Conservation (phyloP, 73 alveolate species). For the Urostyla sp. region DNA sequence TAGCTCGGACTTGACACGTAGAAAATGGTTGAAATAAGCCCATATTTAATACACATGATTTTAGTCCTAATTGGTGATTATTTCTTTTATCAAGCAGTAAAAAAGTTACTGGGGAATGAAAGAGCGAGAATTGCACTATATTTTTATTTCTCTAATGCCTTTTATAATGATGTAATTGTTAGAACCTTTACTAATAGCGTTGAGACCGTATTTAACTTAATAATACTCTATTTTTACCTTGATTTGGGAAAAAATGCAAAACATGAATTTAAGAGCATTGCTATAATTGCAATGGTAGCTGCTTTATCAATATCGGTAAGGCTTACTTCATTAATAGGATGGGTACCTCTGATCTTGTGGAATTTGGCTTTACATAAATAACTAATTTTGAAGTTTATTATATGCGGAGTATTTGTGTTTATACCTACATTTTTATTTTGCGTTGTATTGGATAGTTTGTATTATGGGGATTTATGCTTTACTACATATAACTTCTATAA, state of each 20-base stretch:
- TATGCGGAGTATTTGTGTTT: constrained; percentile 36
- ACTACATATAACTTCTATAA: constrained; percentile 51
- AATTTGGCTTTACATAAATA: constrained; percentile 26
- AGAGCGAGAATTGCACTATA: constrained; percentile 24
- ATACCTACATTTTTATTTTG: constrained; percentile 47
- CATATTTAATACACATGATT: constrained; percentile 39
- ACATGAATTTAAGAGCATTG: constrained; percentile 11
- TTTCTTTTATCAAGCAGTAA: constrained; percentile 28
- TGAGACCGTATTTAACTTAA: constrained; percentile 5
- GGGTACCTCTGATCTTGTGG: constrained; percentile 54
- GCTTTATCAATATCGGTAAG: constrained; percentile 27
- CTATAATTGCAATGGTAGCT: constrained; percentile 5
- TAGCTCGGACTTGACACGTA: constrained; percentile 14
- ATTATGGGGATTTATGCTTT: constrained; percentile 34
- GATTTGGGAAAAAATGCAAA: too few species aligned
- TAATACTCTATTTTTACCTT: constrained; percentile 17
- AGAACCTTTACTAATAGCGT: constrained; percentile 28
- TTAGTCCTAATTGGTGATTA: constrained; percentile 35
- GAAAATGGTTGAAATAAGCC: neutral
- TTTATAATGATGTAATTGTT: constrained; percentile 5
- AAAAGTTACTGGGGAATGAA: constrained; percentile 5
- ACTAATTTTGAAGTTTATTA: neutral
- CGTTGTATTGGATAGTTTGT: constrained; percentile 24
- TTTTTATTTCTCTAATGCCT: constrained; percentile 5
- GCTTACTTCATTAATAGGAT: constrained; percentile 52